These are phyloP conservation scores for Pichia ethanolica DNA, from an alignment of 805 yeast species.

Conservation along the genomic window DNA sequence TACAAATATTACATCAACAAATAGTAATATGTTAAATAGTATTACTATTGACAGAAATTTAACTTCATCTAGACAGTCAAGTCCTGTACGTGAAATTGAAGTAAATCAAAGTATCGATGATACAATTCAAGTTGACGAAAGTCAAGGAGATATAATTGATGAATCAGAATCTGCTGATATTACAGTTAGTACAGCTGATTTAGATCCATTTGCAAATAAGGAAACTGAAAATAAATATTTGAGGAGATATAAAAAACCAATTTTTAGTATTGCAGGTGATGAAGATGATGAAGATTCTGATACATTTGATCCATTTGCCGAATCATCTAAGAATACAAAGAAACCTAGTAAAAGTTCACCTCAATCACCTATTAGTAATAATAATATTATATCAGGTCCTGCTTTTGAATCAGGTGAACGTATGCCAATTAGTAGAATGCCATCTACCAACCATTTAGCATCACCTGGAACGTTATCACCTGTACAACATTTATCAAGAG, in stretches of 20 bases:
- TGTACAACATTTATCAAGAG: slow-evolving; percentile 52
- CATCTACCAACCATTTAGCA: slow-evolving; percentile 1
- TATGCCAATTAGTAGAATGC: slow-evolving; percentile 3
- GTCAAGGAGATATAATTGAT: background rate
- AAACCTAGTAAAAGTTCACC: background rate
- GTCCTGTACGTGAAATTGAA: too few relatives aligned
- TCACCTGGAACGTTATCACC: slow-evolving; percentile 46
- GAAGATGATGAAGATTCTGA: slow-evolving; percentile 14
- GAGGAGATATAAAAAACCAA: slow-evolving; percentile 15
- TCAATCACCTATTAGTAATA: background rate
- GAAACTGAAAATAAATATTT: background rate
- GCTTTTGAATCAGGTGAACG: slow-evolving; percentile 15
- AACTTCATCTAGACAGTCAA: too few relatives aligned
- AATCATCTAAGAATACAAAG: background rate
- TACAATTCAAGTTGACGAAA: background rate
- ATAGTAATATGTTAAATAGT: too few relatives aligned
- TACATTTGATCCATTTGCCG: slow-evolving; percentile 1
- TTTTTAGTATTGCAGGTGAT: slow-evolving; percentile 24
- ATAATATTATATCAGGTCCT: slow-evolving; percentile 15
- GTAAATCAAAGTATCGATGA: background rate
- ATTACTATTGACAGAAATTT: too few relatives aligned
- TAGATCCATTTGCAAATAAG: background rate
- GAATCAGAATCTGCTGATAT: background rate
- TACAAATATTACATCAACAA: too few relatives aligned
- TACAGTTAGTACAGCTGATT: background rate